Base-by-base conservation (phyloP, 2,329 filamentous ascomycete genomes). In the Amylocarpus encephaloides region DNA sequence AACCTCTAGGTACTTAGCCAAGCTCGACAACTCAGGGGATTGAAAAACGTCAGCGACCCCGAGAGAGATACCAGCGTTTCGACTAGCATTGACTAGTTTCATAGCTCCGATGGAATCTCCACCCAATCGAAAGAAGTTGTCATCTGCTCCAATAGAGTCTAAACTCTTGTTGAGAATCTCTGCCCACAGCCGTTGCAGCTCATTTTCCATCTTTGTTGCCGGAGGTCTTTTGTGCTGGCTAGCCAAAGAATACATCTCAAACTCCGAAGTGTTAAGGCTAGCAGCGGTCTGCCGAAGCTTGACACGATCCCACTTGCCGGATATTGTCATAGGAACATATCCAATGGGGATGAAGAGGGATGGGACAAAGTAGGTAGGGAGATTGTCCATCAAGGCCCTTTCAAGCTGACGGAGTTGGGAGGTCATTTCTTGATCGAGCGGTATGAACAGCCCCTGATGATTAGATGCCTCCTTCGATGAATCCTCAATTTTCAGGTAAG, bases 81-180 rank as follows among this genome's bases (percentile, higher is more conserved):
- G 43, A 32, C 45, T 51, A 16, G 36, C 40, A 18, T 76, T 71
- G 3, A 68, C 65, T 12, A 73, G 61, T 7, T 67, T 64, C 62
- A 75, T 74, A 1, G 72, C 71, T 2, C 60, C 59, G 26, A 74
- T 72, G 7, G 71, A 74, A 41, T 74, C 71, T 2, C 72, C 72
- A 2, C 72, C 72, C 0, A 73, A 59, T 4, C 58, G 56, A 13
- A 72, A 63, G 45, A 74, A 73, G 41, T 33, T 59, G 52, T 64
- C 60, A 12, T 66, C 62, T 13, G 49, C 16, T 6, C 48, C 50
- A 26, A 57, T 49, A 2, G 18, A 42, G 4, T 43, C 40, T 0
- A 62, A 46, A 0, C 64, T 50, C 3, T 72, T 52, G 43, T 70
- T 67, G 6, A 77, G 64, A 0, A 74, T 64, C 15, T 67, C 61